Percentiles rank a stretch among this genome's conserved stretches.
phyloP scores from a whole-genome alignment of 345 rosid species.

The Camelina neglecta region DNA sequence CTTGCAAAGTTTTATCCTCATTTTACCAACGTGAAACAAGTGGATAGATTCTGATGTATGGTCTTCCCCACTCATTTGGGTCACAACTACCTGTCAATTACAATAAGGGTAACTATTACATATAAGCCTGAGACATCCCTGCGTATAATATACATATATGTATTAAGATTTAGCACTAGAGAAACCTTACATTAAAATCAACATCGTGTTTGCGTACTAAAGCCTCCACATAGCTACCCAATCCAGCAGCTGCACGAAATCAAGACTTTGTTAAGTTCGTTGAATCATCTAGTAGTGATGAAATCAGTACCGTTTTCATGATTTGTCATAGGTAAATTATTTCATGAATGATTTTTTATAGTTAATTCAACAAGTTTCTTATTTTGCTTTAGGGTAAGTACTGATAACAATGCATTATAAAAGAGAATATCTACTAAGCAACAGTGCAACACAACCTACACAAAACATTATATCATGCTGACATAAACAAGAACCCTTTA shows the following conservation, averaged over 20 bases:
- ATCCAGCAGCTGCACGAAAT: slow-evolving; percentile 80
- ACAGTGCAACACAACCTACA: not conserved
- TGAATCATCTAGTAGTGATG: slow-evolving; percentile 1
- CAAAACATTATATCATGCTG: not conserved
- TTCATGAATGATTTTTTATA: not conserved
- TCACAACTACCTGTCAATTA: slow-evolving; percentile 68
- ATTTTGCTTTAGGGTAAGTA: not conserved
- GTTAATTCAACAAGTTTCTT: not conserved
- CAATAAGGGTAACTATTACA: slow-evolving; percentile 1
- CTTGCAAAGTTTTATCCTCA: slow-evolving; percentile 92
- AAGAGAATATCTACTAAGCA: not conserved
- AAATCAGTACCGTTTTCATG: not conserved
- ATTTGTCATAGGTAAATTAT: not conserved
- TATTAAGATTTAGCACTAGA: not conserved
- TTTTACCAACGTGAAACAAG: slow-evolving; percentile 85
- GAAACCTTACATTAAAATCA: slow-evolving; percentile 73
- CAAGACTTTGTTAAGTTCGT: slow-evolving; percentile 25
- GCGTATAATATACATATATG: not conserved
- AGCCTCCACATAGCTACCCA: slow-evolving; percentile 96
- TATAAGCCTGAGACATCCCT: slow-evolving; percentile 2
- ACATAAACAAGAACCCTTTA: slow-evolving; percentile 30
- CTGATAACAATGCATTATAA: not conserved
- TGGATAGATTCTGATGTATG: slow-evolving; percentile 81
- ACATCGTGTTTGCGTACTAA: slow-evolving; percentile 88
- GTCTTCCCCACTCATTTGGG: slow-evolving; percentile 76